These are phyloP conservation scores for Sporothrix brasiliensis DNA, from an alignment of 2,329 filamentous ascomycete genomes.

Conservation along the genomic window DNA sequence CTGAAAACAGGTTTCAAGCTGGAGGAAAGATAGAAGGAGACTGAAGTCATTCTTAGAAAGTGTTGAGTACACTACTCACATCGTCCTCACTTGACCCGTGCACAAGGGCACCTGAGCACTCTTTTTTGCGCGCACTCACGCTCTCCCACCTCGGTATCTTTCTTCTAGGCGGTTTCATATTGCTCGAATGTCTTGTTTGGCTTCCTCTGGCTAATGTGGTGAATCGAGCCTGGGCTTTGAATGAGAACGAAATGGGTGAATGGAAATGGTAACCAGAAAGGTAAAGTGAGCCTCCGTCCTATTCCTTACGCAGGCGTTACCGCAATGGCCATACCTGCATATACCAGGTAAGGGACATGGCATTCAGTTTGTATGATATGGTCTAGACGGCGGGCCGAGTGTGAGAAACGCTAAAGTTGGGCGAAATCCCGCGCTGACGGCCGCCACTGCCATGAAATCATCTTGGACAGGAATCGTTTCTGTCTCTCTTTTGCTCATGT, in stretches of 20 bases:
- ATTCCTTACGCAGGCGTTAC: neutral
- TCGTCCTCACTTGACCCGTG: neutral
- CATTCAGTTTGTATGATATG: neutral
- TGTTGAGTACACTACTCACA: neutral
- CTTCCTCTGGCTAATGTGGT: neutral
- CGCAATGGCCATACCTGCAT: neutral
- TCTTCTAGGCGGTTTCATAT: conserved; percentile 19
- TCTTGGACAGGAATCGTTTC: neutral
- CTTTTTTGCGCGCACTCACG: neutral
- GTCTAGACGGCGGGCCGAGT: neutral
- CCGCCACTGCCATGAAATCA: neutral
- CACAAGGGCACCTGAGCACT: neutral
- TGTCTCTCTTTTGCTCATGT: conserved; percentile 10
- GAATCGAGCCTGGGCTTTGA: neutral
- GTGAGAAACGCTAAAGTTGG: neutral
- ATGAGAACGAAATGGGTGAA: neutral
- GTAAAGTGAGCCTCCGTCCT: neutral
- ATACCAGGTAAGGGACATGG: conserved; percentile 7
- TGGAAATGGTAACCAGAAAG: neutral
- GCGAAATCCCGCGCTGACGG: neutral
- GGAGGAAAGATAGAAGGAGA: conserved; percentile 19
- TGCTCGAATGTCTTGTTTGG: conserved; percentile 27
- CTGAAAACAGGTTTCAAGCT: conserved; percentile 16
- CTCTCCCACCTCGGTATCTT: neutral
- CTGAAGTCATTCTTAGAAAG: conserved; percentile 18